A percentile compares a stretch with the other conserved stretches of the same genome.
These are phyloP conservation scores for Murraya paniculata DNA, from an alignment of 345 rosid genomes.

Conservation along the genomic window DNA sequence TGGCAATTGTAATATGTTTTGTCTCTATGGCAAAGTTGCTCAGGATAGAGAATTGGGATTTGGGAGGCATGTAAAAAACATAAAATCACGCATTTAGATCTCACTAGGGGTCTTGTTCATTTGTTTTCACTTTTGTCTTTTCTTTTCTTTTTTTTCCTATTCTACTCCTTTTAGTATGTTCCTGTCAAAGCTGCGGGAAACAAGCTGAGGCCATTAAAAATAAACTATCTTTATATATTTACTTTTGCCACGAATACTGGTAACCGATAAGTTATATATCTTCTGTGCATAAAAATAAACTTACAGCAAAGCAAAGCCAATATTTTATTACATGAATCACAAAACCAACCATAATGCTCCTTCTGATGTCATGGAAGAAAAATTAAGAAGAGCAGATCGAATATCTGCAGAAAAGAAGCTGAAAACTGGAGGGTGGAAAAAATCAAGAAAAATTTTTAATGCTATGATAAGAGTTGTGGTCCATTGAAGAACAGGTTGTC, in stretches of 20 bases:
- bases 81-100: slow-evolving; percentile 26
- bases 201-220: slow-evolving; percentile 28
- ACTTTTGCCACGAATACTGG: slow-evolving; percentile 4
- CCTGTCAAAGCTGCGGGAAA: slow-evolving; percentile 54
- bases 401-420: not conserved
- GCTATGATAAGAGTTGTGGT: slow-evolving; percentile 18
- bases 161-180: slow-evolving; percentile 30
- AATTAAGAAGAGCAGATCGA: not conserved
- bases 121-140: slow-evolving; percentile 20
- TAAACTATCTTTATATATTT: not conserved
- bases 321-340: not conserved
- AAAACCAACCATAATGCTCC: not conserved
- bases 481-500: slow-evolving; percentile 24
- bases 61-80: slow-evolving; percentile 13
- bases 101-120: slow-evolving; percentile 29
- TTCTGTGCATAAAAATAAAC: not conserved
- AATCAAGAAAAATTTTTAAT: not conserved
- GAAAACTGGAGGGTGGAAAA: not conserved
- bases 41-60: slow-evolving; percentile 18
- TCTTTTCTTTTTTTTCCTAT: not conserved
- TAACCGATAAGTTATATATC: not conserved
- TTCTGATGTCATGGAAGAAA: not conserved
- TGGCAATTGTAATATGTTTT: slow-evolving; percentile 17
- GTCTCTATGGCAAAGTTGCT: slow-evolving; percentile 25
- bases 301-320: not conserved